Evolutionary conservation across 371 early-diverging fungal genomes (phyloP).

Genomic region (Sporodiniella umbellata): DNA sequence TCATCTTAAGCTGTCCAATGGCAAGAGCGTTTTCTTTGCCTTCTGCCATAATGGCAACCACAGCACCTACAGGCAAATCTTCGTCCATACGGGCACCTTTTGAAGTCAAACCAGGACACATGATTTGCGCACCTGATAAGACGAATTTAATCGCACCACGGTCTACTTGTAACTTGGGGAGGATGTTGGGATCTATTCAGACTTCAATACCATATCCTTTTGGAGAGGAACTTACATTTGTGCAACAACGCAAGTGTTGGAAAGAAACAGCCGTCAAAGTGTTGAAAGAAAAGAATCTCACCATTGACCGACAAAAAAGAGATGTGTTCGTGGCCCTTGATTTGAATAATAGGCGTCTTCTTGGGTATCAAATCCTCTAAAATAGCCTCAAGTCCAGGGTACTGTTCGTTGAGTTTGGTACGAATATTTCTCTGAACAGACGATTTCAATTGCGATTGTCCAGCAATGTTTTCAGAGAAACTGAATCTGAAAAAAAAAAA

Average conservation of each 20-base stretch:
- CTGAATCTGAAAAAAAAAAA: conserved; percentile 62
- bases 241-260: conserved; percentile 89
- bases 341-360: conserved; percentile 77
- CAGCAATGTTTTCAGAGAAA: conserved; percentile 74
- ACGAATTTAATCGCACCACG: conserved; percentile 98
- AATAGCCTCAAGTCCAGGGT: conserved; percentile 78
- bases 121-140: conserved; percentile 94
- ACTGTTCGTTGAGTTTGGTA: conserved; percentile 81
- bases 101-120: conserved; percentile 97
- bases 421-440: conserved; percentile 90
- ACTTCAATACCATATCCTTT: neutral
- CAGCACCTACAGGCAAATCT: conserved; percentile 65
- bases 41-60: conserved; percentile 95
- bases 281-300: conserved; percentile 89
- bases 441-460: conserved; percentile 88
- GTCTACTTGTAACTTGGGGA: conserved; percentile 92
- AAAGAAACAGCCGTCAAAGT: conserved; percentile 88
- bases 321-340: conserved; percentile 92
- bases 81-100: conserved; percentile 85
- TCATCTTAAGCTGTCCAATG: conserved; percentile 86
- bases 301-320: conserved; percentile 79
- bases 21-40: conserved; percentile 95
- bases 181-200: conserved; percentile 79
- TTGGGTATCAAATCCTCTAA: conserved; percentile 94
- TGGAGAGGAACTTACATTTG: conserved; percentile 70